Evolutionary conservation across 495 filamentous ascomycete species (phyloP).

Genomic region (Neurospora intermedia): DNA sequence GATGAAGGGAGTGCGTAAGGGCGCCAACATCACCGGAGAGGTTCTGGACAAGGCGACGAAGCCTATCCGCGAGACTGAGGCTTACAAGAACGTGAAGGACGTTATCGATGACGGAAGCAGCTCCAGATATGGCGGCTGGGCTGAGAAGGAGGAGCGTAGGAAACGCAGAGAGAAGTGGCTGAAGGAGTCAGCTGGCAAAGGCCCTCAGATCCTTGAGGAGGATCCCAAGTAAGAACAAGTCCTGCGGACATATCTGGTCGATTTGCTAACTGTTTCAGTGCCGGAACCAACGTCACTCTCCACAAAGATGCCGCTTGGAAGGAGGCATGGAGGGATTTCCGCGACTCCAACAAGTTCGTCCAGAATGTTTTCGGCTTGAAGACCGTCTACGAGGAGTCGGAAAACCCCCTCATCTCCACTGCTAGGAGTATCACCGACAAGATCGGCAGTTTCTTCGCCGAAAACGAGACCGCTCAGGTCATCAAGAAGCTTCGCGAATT

Average conservation of each 20-base stretch:
- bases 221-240: constrained; percentile 67
- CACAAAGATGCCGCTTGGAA: constrained; percentile 97
- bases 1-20: constrained; percentile 83
- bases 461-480: constrained; percentile 93
- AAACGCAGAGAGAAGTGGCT: constrained; percentile 61
- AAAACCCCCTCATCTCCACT: constrained; percentile 88
- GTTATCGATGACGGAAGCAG: constrained; percentile 96
- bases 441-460: constrained; percentile 90
- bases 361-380: constrained; percentile 79
- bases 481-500: constrained; percentile 97
- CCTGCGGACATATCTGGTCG: neutral
- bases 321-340: constrained; percentile 89
- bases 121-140: constrained; percentile 89
- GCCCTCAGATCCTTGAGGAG: constrained; percentile 55
- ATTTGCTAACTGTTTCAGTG: constrained; percentile 41
- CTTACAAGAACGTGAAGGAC: constrained; percentile 87
- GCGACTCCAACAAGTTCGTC: constrained; percentile 77
- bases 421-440: constrained; percentile 89
- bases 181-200: constrained; percentile 39
- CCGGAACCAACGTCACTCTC: constrained; percentile 84
- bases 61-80: constrained; percentile 86
- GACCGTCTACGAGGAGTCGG: constrained; percentile 82
- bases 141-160: constrained; percentile 87
- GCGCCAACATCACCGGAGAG: constrained; percentile 71
- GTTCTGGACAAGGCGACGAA: constrained; percentile 87